Evolutionary conservation across 257 asterid species (phyloP).

Genomic region (Solanum megistacrolobum): DNA sequence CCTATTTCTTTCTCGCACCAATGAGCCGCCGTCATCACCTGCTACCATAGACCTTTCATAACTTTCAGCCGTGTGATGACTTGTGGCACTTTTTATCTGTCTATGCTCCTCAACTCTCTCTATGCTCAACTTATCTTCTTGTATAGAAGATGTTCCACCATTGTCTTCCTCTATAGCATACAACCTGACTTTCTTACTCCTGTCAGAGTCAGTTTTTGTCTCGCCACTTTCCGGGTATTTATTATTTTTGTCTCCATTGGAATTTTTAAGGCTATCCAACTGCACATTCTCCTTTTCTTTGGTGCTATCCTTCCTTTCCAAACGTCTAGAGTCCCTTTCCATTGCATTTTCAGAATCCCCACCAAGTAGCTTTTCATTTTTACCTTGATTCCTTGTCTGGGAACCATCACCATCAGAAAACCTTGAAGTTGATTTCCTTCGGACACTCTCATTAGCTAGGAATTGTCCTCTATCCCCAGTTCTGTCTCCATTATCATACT

Average conservation of each 20-base stretch:
- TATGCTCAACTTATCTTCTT: slow-evolving; percentile 30
- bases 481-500: slow-evolving; percentile 41
- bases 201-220: slow-evolving; percentile 41
- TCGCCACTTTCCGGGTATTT: slow-evolving; percentile 47
- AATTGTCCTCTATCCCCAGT: slow-evolving; percentile 41
- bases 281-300: slow-evolving; percentile 47
- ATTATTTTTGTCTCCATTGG: slow-evolving; percentile 32
- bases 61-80: slow-evolving; percentile 32
- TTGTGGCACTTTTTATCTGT: slow-evolving; percentile 26
- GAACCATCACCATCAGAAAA: slow-evolving; percentile 30
- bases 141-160: slow-evolving; percentile 19
- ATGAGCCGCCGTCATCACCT: slow-evolving; percentile 40
- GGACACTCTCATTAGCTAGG: slow-evolving; percentile 46
- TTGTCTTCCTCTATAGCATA: slow-evolving; percentile 47
- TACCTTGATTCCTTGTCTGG: slow-evolving; percentile 10
- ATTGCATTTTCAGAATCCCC: slow-evolving; percentile 35
- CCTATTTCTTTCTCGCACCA: slow-evolving; percentile 49
- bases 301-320: slow-evolving; percentile 44
- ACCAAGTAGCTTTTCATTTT: slow-evolving; percentile 10
- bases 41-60: slow-evolving; percentile 37
- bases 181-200: slow-evolving; percentile 48
- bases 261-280: slow-evolving; percentile 36
- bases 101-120: slow-evolving; percentile 50
- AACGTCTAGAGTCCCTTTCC: slow-evolving; percentile 37
- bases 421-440: slow-evolving; percentile 38